Evolutionary conservation across 1,284 basidiomycete genomes (phyloP), one percentile per base, ranked within the genome.

Genomic region (Leccinum subrobustum): DNA sequence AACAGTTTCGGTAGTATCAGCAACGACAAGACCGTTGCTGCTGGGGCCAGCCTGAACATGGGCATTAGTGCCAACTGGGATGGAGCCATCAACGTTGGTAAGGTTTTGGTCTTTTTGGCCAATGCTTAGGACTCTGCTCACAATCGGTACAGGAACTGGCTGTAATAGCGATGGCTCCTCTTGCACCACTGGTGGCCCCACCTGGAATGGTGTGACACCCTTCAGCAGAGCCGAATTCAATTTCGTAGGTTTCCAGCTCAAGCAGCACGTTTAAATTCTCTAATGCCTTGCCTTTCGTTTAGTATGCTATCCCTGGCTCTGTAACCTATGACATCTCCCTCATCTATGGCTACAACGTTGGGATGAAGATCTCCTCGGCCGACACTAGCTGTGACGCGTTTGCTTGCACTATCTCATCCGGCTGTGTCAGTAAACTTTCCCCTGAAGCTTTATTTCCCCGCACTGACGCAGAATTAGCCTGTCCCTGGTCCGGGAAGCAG

Each of bases 261-360:
- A 16, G 12, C 3, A 9, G 12, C 12, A 14, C 12, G 7, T 27
- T 51, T 56, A 23, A 14, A 16, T 14, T 27, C 5, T 31, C 14
- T 1, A 42, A 58, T 14, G 6, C 11, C 11, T 52, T 11, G 23
- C 33, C 37, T 7, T 50, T 52, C 29, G 3, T 47, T 9, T 52
- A 76, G 73, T 65, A 56, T 2, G 64, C 73, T 4, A 69, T 75
- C 6, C 66, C 74, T 1, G 73, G 75, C 8, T 50, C 33, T 4
- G 75, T 74, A n/a, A 76, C 73, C 35, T 74, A 74, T 25, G 75
- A 76, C 51, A 76, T 74, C 44, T 76, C 75, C 33, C 64, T 74
- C 56, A 76, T 74, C 54, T 76, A 76, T 12, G 75, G 73, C 0
- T 76, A 76, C 64, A 74, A 76, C 16, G 75, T 76, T 33, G 74